These are phyloP conservation scores for Aureobasidium sp. DNA, from an alignment of 2,329 filamentous ascomycete species.

Conservation along the genomic window DNA sequence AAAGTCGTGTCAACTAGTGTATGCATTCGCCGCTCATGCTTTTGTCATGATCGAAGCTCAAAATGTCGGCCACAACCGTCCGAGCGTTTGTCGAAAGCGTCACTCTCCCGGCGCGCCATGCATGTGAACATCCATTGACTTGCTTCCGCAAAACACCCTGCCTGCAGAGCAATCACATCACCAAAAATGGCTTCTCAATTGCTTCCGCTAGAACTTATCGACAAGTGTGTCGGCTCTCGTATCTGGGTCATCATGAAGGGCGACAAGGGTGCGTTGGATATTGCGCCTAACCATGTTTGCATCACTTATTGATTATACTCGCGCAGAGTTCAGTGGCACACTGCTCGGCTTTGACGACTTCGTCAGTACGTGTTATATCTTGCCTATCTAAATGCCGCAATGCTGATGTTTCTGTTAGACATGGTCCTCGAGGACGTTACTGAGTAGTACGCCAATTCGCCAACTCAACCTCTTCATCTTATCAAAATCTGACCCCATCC, in stretches of 20 bases:
- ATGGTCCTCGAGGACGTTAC: constrained; percentile 98
- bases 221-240: constrained; percentile 94
- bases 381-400: neutral
- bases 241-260: constrained; percentile 99
- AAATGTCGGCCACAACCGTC: neutral
- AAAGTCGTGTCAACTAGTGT: neutral
- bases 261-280: constrained; percentile 67
- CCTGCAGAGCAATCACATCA: neutral
- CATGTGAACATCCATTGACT: neutral
- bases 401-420: constrained; percentile 49
- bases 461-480: neutral
- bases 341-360: constrained; percentile 97
- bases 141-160: neutral
- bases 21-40: neutral
- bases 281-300: neutral
- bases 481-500: constrained; percentile 7
- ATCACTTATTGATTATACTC: constrained; percentile 19
- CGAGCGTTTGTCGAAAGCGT: constrained; percentile 2
- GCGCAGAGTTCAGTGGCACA: constrained; percentile 85
- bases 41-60: constrained; percentile 1
- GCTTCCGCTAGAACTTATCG: constrained; percentile 69
- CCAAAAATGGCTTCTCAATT: constrained; percentile 23
- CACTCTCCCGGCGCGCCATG: neutral
- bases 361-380: constrained; percentile 70
- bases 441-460: constrained; percentile 65